These are phyloP conservation scores for Kwoniella botswanensis DNA, from an alignment of 768 basidiomycete species.

Conservation along the genomic window DNA sequence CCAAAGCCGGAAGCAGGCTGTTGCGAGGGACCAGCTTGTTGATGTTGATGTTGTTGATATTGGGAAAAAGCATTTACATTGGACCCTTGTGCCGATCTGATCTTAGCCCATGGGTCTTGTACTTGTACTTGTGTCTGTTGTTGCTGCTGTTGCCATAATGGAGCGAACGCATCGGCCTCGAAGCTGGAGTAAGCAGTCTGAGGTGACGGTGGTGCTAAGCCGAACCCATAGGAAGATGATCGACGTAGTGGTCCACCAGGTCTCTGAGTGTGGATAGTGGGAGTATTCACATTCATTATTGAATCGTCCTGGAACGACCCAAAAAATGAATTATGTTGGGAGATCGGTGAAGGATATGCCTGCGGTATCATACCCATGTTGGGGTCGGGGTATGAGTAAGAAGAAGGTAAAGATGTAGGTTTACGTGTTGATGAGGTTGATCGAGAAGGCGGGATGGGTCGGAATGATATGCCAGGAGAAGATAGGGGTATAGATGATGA, in stretches of 20 bases:
- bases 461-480: conserved; percentile 20
- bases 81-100: not conserved
- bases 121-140: conserved; percentile 6
- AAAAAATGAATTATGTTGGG: conserved; percentile 7
- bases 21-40: conserved; percentile 8
- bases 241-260: conserved; percentile 21
- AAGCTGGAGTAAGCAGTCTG: conserved; percentile 23
- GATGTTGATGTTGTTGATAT: not conserved
- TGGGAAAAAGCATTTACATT: conserved; percentile 5
- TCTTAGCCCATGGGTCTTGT: conserved; percentile 21
- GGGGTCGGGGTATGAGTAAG: conserved; percentile 20
- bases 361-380: conserved; percentile 1
- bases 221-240: conserved; percentile 37
- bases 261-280: conserved; percentile 11
- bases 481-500: conserved; percentile 11
- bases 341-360: conserved; percentile 21
- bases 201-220: conserved; percentile 14
- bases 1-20: conserved; percentile 1
- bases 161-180: conserved; percentile 45
- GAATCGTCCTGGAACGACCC: conserved; percentile 9
- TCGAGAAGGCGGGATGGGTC: conserved; percentile 29
- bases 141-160: conserved; percentile 27
- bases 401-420: conserved; percentile 23
- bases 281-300: conserved; percentile 5
- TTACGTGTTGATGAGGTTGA: conserved; percentile 34